A percentile compares a stretch with the other conserved stretches of the same genome.
These are phyloP conservation scores for Stephania yunnanensis DNA, from an alignment of 164 flowering plant genomes.

Conservation along the genomic window DNA sequence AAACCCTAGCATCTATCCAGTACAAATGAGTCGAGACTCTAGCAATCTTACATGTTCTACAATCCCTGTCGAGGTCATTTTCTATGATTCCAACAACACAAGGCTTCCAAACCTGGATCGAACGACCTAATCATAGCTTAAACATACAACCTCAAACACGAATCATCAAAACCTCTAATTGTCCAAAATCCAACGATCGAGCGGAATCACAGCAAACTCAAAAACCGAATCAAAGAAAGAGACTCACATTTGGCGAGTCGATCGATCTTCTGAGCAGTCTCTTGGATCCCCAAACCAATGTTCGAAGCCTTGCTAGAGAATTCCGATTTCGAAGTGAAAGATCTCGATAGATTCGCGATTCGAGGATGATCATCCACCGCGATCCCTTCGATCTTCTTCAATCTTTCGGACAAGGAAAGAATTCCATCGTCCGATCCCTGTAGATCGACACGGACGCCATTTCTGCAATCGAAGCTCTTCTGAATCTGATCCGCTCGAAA, in stretches of 20 bases:
- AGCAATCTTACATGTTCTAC: background rate
- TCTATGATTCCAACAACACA: background rate
- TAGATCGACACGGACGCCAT: conserved; percentile 43
- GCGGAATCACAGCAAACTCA: background rate
- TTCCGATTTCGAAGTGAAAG: conserved; percentile 47
- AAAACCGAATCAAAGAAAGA: background rate
- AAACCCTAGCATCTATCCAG: background rate
- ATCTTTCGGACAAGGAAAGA: conserved; percentile 50
- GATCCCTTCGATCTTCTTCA: conserved; percentile 49
- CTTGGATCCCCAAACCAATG: conserved; percentile 65
- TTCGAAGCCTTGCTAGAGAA: conserved; percentile 68
- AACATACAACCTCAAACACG: background rate
- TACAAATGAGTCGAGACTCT: no score
- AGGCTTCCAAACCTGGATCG: no score
- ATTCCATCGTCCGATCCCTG: conserved; percentile 82
- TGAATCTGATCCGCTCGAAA: background rate
- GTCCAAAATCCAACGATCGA: background rate
- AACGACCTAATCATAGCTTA: background rate
- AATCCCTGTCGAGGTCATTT: background rate
- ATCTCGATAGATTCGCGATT: conserved; percentile 16
- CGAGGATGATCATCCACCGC: conserved; percentile 15
- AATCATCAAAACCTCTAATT: background rate
- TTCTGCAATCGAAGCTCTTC: background rate
- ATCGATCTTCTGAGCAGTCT: conserved; percentile 58
- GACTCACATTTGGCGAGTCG: conserved; percentile 60